Conservation (phyloP, 202 grass and related monocot species). For the Bolboschoenoplectus hybrid region DNA sequence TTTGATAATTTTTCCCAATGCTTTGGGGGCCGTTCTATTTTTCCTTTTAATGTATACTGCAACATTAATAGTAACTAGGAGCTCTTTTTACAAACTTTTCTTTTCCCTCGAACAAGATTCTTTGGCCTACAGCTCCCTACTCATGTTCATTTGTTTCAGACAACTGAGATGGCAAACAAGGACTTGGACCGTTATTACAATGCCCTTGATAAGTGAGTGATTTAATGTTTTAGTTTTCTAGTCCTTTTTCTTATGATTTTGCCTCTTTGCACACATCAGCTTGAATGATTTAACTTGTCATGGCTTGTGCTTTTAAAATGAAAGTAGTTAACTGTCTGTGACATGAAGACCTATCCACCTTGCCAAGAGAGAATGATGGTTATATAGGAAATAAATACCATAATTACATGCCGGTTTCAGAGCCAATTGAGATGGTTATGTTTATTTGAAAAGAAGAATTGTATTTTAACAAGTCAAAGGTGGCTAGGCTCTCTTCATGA, state of each 20-base stretch:
- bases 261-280: not conserved
- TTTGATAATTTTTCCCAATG: not conserved
- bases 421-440: not conserved
- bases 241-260: not conserved
- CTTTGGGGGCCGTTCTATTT: not conserved
- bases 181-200: slow-evolving; percentile 90
- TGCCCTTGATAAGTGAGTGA: slow-evolving; percentile 91
- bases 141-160: slow-evolving; percentile 55
- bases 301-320: not conserved
- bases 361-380: not conserved
- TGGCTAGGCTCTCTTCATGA: not conserved
- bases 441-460: not conserved
- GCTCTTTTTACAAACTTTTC: not conserved
- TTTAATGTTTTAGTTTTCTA: slow-evolving; percentile 17
- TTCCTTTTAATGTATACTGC: not conserved
- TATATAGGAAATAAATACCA: not conserved
- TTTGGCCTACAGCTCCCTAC: slow-evolving; percentile 25
- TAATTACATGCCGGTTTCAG: not conserved
- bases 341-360: slow-evolving; percentile 5
- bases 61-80: slow-evolving; percentile 4
- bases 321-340: not conserved
- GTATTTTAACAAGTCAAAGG: not conserved
- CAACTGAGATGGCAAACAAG: slow-evolving; percentile 98
- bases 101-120: not conserved
- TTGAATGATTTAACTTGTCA: not conserved